Evolutionary conservation across 164 flowering plant genomes (phyloP), one percentile per base, ranked within the genome.

Genomic region (Protea cynaroides): DNA sequence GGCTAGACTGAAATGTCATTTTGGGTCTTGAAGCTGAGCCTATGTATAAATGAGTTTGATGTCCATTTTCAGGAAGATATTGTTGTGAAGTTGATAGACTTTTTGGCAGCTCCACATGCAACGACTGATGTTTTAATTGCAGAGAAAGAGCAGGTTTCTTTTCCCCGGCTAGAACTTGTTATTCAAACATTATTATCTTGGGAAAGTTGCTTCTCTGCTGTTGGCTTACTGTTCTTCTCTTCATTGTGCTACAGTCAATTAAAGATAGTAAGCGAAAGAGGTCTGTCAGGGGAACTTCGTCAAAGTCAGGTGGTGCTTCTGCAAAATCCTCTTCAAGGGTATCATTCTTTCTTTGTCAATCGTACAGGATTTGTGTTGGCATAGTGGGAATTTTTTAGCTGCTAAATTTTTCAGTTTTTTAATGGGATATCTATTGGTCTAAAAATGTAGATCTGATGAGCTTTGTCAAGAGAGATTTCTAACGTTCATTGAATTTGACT

Each of bases 71-170:
- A 93, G 98, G 99, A 94, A 69, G 99, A 91, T 65, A 79, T 91
- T 55, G 78, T 91, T 64, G 15, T 69, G 6, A 86, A 83, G 75
- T 79, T 94, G 69, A 62, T 94, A 17, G 96, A 94, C 51, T 94
- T 91, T 79, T 72, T 94, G 88, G 77, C 73, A 66, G 78, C 84
- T 29, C 99, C 99, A 62, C 82, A 78, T 79, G 81, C 89, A 12
- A 89, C 89, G 59, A 82, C 86, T 36, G 71, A 81, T 61, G 88
- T 75, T 40, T 73, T 83, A 59, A 88, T 88, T 70, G 78, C 89
- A 18, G 99, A 91, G 40, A 86, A 84, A 61, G 96, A 86, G 65
- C 84, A 80, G 89, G 95, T 88, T 68, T 59, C 66, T 51, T 29
- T 72, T 25, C 46, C 9, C 49, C 57, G 50, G 1, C 25, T 66